These are phyloP conservation scores for Colletotrichum sp. DNA, from an alignment of 2,329 filamentous ascomycete species.

Conservation along the genomic window DNA sequence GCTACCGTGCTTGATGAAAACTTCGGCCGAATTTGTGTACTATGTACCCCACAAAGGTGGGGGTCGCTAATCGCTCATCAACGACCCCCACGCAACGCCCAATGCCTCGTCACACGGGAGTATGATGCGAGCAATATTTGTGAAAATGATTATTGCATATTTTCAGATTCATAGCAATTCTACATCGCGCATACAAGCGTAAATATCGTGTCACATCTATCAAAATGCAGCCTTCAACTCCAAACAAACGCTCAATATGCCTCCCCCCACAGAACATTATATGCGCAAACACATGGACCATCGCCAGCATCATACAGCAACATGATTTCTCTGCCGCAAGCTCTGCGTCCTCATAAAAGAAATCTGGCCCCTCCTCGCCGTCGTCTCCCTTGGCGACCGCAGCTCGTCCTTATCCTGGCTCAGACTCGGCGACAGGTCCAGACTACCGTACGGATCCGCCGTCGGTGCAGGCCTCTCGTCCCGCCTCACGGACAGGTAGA, in stretches of 20 bases:
- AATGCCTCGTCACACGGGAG: neutral
- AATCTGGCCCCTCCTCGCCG: constrained; percentile 10
- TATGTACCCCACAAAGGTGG: neutral
- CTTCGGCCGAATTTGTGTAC: fast-evolving
- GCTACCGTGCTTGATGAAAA: constrained; percentile 10
- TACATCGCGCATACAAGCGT: neutral
- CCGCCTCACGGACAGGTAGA: constrained; percentile 41
- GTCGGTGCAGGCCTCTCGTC: constrained; percentile 28
- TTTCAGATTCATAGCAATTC: neutral
- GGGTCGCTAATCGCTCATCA: fast-evolving
- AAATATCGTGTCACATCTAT: neutral
- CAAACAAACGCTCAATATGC: neutral
- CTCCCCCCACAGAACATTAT: neutral
- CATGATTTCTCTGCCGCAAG: constrained; percentile 6
- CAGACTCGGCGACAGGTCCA: constrained; percentile 9
- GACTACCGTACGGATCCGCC: neutral
- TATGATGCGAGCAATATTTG: neutral
- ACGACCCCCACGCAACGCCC: neutral
- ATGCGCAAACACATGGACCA: neutral
- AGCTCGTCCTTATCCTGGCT: constrained; percentile 13
- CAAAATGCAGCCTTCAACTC: neutral
- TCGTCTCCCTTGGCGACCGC: constrained; percentile 11
- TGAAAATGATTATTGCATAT: neutral
- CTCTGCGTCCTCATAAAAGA: constrained; percentile 15
- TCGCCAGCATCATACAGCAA: neutral